Evolutionary conservation across 1,284 basidiomycete genomes (phyloP), one percentile per base, ranked within the genome.

Genomic region (Cryptococcus depauperatus): DNA sequence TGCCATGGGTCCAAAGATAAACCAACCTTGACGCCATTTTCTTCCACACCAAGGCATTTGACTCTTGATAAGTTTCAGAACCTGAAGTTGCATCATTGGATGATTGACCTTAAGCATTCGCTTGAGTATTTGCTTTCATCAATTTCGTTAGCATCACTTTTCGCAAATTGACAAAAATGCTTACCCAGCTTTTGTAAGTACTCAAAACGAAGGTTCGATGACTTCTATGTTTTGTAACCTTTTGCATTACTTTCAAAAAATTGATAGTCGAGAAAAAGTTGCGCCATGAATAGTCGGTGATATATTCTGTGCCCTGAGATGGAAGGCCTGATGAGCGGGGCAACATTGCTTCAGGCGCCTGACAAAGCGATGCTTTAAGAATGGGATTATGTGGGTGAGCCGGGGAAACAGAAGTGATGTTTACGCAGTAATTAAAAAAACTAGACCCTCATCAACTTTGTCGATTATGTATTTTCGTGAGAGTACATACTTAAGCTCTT

Each of bases 261-360:
- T 97, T 97, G 73, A 97, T 93, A n/a, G 84, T 83, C 8, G 90
- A 81, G 71, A 97, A 98, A 70, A 98, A 96, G 72, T 98, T 98
- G 44, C 95, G 76, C 91, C 93, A 98, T 4, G 90, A 95, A 69
- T 88, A 98, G 40, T 96, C 90, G 16, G 83, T 85, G 45, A 97
- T 77, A 61, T 95, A 75, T 61, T 96, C 91, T 23, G 95, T 75
- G 56, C 95, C 91, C 58, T 90, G 87, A 43, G 28, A 26, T 9
- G 33, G 27, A 21, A 25, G 41, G 11, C 21, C n/a, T 9, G 18
- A 22, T 32, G 21, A 13, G 27, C n/a, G n/a, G n/a, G n/a, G n/a
- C n/a, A n/a, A n/a, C n/a, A n/a, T n/a, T n/a, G n/a, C n/a, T n/a
- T n/a, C n/a, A n/a, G n/a, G n/a, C n/a, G n/a, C n/a, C n/a, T n/a